Evolutionary conservation across 2,329 filamentous ascomycete species (phyloP), one percentile per base, ranked within the genome.

Genomic region (Sarocladium brachiariae): DNA sequence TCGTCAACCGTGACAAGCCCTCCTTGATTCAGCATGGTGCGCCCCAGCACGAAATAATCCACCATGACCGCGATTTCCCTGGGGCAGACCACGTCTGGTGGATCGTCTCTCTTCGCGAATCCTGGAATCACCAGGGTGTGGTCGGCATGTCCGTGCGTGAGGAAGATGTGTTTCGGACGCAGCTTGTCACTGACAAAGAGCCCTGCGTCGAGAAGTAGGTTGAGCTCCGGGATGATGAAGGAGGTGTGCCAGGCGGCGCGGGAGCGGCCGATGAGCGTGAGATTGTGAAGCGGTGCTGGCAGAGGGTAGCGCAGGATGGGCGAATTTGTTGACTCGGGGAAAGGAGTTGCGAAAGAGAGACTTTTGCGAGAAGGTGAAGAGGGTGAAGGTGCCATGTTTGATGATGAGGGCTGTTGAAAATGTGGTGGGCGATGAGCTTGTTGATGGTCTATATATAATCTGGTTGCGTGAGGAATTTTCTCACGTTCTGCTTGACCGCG

Each of bases 161-260:
- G 59, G 54, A 76, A 75, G 53, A 76, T 65, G 58, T 76, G 73
- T 46, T 73, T 74, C 0, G 73, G 73, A 0, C 73, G 66, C 2
- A 63, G 56, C 25, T 67, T 69, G 25, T 47, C 43, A 61, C 74
- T 75, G 57, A 76, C 67, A 50, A 63, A 61, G 34, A 75, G 64
- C 2, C 73, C 73, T 2, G 73, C 71, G 58, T 76, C 73, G 30
- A 76, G 70, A 3, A 76, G 68, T 23, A 76, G 63, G 52, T 75
- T 72, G 48, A 76, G 70, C 54, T 74, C 69, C 1, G 73, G 73
- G 48, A 76, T 68, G 41, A 76, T 61, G 52, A 76, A 76, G 4
- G 72, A 75, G 2, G 73, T 76, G 59, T 76, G 72, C 73, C 73
- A 76, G 13, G 73, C 73, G 6, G 73, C 73, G 13, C 73, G 70